A percentile compares a stretch with the other conserved stretches of the same genome.
phyloP scores from a whole-genome alignment of 2,329 filamentous ascomycete species.

The Pseudocercospora fuligena region DNA sequence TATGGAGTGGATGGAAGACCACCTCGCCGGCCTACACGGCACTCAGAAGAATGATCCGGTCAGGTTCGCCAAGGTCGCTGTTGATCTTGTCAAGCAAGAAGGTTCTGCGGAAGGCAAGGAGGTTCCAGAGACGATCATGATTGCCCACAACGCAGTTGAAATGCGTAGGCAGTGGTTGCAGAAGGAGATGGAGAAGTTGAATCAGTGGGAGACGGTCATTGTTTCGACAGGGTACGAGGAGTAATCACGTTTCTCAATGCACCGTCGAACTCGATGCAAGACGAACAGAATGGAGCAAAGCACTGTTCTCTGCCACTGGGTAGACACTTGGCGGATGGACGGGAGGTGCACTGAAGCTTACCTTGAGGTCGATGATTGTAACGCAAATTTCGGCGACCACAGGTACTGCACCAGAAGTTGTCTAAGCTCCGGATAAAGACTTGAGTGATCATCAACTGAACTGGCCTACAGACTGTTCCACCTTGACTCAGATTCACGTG shows the following conservation, averaged over 20 bases:
- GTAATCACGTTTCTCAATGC: neutral
- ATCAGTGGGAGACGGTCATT: slow-evolving; percentile 1
- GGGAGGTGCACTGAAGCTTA: too few species aligned
- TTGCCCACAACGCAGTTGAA: neutral
- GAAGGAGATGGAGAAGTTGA: neutral
- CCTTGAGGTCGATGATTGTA: too few species aligned
- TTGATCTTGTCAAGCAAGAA: slow-evolving; percentile 6
- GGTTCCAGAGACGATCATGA: neutral
- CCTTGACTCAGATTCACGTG: too few species aligned
- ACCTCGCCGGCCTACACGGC: neutral
- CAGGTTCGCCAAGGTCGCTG: neutral
- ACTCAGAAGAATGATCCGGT: slow-evolving; percentile 7
- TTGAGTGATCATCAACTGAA: too few species aligned
- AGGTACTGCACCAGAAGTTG: too few species aligned
- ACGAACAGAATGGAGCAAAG: too few species aligned
- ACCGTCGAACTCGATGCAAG: too few species aligned
- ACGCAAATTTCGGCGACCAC: too few species aligned
- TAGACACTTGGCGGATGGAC: too few species aligned
- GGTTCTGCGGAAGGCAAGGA: slow-evolving; percentile 10
- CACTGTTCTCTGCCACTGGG: too few species aligned
- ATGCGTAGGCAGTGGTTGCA: neutral
- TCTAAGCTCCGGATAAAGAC: too few species aligned
- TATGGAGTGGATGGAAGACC: neutral
- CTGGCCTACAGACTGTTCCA: too few species aligned
- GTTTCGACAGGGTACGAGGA: neutral